Evolutionary conservation across 1,284 basidiomycete genomes (phyloP), one percentile per base, ranked within the genome.

Genomic region (Apiotrichum veenhuisii): DNA sequence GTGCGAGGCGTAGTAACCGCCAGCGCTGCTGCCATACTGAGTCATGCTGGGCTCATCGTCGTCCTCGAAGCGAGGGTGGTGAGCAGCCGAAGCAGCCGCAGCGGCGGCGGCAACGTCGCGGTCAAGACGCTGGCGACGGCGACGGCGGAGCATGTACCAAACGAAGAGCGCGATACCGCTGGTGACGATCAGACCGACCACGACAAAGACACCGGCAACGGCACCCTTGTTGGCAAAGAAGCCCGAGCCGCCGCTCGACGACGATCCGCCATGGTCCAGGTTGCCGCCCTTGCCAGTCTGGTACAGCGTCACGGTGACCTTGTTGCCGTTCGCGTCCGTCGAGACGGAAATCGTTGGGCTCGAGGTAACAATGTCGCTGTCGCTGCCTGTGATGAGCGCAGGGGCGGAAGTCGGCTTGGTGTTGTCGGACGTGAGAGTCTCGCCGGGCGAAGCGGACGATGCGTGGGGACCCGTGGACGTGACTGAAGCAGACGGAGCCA

Each of bases 71-170:
- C 75, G 69, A 2, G 67, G 66, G 47, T 67, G 64, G 15, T 73
- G 68, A 9, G 71, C 71, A 14, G 72, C 71, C 9, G 74, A 72
- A 7, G 77, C 77, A 10, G 76, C 75, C 10, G 74, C 73, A 7
- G 77, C 77, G 3, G 76, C 77, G 26, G 75, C 75, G 25, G 75
- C 71, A 15, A 77, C 77, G 52, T 78, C 77, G n/a, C 77, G 65
- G 66, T 77, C 77, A 37, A 76, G 64, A 55, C 68, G 63, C 58
- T 77, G 76, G 46, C 76, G 61, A 37, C 77, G 65, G 27, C 76
- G 59, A 34, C 77, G 62, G 33, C 71, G 64, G 27, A 77, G 64
- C 69, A 76, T 71, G 58, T 76, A 69, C 59, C 75, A 70, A 23
- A 69, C 65, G 38, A 74, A 72, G 0, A 70, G 71, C 26, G 75